These are phyloP conservation scores for Psilocybe tampanensis DNA, from an alignment of 768 basidiomycete species.

Conservation along the genomic window DNA sequence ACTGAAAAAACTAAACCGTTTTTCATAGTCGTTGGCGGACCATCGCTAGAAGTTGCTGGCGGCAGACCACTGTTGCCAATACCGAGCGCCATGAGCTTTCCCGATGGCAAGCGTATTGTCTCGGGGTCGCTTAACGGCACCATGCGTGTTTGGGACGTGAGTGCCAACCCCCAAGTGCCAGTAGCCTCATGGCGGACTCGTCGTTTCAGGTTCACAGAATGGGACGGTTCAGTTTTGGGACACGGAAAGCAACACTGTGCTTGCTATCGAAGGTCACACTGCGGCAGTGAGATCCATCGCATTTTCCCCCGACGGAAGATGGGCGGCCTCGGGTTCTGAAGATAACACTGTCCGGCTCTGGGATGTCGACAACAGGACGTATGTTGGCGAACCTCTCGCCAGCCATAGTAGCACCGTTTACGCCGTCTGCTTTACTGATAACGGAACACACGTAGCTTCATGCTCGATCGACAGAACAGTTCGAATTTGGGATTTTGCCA, in stretches of 20 bases:
- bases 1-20: no score
- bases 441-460: background rate
- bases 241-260: background rate
- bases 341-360: slow-evolving; percentile 9
- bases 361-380: background rate
- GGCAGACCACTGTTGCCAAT: background rate
- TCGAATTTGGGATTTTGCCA: background rate
- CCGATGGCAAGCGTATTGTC: slow-evolving; percentile 8
- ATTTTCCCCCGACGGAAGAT: slow-evolving; percentile 12
- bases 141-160: slow-evolving; percentile 14
- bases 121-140: slow-evolving; percentile 4
- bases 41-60: background rate
- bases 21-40: background rate
- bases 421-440: slow-evolving; percentile 3
- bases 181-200: background rate
- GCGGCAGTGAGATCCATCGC: slow-evolving; percentile 5
- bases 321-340: slow-evolving; percentile 9
- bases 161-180: slow-evolving; percentile 4
- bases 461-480: slow-evolving; percentile 3
- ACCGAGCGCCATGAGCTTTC: background rate
- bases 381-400: background rate
- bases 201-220: background rate
- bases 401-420: background rate
- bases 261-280: background rate
- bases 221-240: slow-evolving; percentile 3